These are phyloP conservation scores for Geum urbanum DNA, from an alignment of 306 rosid genomes.

Conservation along the genomic window DNA sequence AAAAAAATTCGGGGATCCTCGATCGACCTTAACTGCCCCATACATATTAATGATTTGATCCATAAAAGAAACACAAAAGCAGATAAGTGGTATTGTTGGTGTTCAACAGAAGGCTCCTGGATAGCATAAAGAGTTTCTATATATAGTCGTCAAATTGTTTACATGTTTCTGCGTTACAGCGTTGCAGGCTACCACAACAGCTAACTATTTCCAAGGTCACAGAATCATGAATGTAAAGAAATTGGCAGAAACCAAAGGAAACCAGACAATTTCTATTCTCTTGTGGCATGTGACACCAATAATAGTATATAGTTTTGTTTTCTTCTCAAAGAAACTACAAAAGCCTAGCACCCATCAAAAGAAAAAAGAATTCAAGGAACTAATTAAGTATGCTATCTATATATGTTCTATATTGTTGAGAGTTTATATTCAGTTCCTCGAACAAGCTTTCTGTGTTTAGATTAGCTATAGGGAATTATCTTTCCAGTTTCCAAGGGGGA, in stretches of 20 bases:
- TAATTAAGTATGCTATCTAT: too few species aligned
- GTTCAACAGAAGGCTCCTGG: constrained; percentile 12
- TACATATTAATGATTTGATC: neutral
- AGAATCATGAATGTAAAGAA: neutral
- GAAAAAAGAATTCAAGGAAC: too few species aligned
- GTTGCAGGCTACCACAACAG: neutral
- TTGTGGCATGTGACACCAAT: neutral
- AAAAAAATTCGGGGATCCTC: neutral
- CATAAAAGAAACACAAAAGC: neutral
- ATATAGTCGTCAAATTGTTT: neutral
- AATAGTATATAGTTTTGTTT: neutral
- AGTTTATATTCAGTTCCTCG: neutral
- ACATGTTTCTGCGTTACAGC: constrained; percentile 5
- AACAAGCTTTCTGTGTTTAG: neutral
- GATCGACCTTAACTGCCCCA: neutral
- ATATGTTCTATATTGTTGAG: too few species aligned
- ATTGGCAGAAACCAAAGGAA: neutral
- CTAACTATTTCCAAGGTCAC: constrained; percentile 8
- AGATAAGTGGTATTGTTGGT: neutral
- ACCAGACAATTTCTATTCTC: neutral
- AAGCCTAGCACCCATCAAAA: neutral
- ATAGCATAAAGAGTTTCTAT: neutral
- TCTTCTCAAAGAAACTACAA: neutral
- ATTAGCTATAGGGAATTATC: neutral
- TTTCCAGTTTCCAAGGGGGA: too few species aligned